Evolutionary conservation across 352 stramenopile species (phyloP), one percentile per base, ranked within the genome.

Genomic region (Globisporangium viniferum): DNA sequence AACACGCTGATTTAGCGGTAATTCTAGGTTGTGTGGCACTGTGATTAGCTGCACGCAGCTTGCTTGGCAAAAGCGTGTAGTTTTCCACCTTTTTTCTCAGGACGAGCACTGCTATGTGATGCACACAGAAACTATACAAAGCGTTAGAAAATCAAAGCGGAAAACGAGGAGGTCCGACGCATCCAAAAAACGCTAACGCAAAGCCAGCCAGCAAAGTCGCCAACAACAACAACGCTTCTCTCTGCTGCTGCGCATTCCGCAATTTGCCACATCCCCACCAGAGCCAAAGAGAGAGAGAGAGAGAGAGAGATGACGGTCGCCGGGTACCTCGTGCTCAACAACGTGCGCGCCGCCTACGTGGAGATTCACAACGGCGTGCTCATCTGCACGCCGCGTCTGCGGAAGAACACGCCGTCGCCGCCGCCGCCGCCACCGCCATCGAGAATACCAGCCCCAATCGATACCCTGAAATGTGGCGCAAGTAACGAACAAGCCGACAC

Each of bases 291-390:
- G 2, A 61, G 24, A 36, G 59, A 18, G 31, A 93, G 24, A 12
- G 7, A 54, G 2, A 61, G 24, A 36, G 59, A 18, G 31, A 93
- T 93, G 85, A 81, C 82, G 0, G 88, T 83, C 67, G 85, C 82
- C 7, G 85, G 85, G 14, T 90, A 83, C 64, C 74, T 93, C 63
- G 73, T 90, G 58, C 70, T 88, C n/a, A 78, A 77, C 64, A 86
- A 83, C 74, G 79, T 71, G 56, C 70, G 68, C 46, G 66, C 79
- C 9, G 81, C 84, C 59, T 88, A 82, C 62, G 85, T 88, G 36
- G 80, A 91, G 75, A 79, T 93, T 64, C 62, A 63, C 53, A 81
- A 79, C 9, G 85, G 85, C 22, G 69, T 84, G 65, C 64, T 91
- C 27, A 61, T 84, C 33, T 91, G 82, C 48, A 79, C 71, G 20